Percentiles rank a stretch among this genome's conserved stretches.
Conservation (phyloP, 805 yeast genomes). For the Sugiyamaella qingdaonensis region DNA sequence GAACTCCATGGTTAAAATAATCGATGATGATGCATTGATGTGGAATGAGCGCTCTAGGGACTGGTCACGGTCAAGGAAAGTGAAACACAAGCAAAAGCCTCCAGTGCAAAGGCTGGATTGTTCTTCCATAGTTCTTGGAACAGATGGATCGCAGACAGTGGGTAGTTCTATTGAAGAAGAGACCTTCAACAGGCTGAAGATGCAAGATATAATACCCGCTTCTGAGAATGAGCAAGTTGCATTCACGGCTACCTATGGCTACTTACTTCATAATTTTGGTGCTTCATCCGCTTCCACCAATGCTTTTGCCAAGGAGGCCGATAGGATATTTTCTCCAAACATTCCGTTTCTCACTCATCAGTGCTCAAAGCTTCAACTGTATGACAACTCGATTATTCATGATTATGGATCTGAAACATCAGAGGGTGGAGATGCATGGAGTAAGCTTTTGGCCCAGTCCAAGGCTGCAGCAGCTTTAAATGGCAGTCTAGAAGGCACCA, state of each 20-base stretch:
- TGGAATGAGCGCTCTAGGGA: constrained; percentile 27
- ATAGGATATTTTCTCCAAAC: constrained; percentile 26
- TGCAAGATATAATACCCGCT: background rate
- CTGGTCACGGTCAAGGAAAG: constrained; percentile 2
- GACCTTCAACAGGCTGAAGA: background rate
- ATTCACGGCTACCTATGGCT: constrained; percentile 32
- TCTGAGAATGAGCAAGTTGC: constrained; percentile 19
- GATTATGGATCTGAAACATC: constrained; percentile 8
- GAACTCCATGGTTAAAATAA: constrained; percentile 1
- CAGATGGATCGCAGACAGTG: background rate
- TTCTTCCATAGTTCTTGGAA: background rate
- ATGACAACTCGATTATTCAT: constrained; percentile 19
- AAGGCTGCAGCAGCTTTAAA: constrained; percentile 1
- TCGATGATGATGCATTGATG: constrained; percentile 25
- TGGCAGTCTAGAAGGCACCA: background rate
- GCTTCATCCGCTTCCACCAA: constrained; percentile 11
- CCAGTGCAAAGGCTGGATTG: too few species aligned
- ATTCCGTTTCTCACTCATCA: constrained; percentile 25
- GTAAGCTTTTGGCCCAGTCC: constrained; percentile 8
- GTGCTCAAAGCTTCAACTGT: constrained; percentile 25
- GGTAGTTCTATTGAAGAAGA: background rate
- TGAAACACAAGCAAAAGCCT: background rate
- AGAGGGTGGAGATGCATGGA: constrained; percentile 15
- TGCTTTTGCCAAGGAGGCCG: background rate
- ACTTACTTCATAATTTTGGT: constrained; percentile 26